Evolutionary conservation across 1,139 yeast species (phyloP).

Genomic region (Kluyveromyces sp.): DNA sequence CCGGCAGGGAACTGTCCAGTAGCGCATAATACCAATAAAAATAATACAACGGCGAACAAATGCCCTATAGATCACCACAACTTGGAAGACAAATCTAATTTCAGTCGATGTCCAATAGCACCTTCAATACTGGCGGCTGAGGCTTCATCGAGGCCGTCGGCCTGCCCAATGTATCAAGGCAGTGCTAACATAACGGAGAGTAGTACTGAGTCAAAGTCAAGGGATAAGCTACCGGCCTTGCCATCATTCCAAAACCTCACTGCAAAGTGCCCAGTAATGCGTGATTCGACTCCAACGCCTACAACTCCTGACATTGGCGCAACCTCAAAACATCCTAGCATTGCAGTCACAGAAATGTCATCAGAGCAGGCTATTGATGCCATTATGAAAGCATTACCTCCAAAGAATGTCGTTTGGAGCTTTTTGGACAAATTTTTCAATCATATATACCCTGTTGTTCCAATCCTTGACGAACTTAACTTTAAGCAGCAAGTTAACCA

Average conservation of each 20-base stretch:
- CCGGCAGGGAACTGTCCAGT: slow-evolving; percentile 8
- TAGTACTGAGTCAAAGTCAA: not conserved
- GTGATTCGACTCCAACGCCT: slow-evolving; percentile 13
- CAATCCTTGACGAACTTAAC: slow-evolving; percentile 42
- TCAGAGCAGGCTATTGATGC: slow-evolving; percentile 16
- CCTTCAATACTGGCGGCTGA: not conserved
- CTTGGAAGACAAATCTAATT: not conserved
- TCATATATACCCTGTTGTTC: slow-evolving; percentile 43
- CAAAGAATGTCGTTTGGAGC: slow-evolving; percentile 35
- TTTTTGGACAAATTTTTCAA: slow-evolving; percentile 39
- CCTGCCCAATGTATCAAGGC: not conserved
- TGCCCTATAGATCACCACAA: slow-evolving; percentile 1
- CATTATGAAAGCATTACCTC: slow-evolving; percentile 34
- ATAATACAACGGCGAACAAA: not conserved
- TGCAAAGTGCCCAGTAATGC: slow-evolving; percentile 22
- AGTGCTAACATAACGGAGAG: not conserved
- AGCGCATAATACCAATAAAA: slow-evolving; percentile 1
- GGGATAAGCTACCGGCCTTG: slow-evolving; percentile 5
- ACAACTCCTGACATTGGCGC: slow-evolving; percentile 5
- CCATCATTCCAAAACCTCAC: slow-evolving; percentile 20
- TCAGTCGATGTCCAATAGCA: not conserved
- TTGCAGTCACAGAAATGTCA: slow-evolving; percentile 7
- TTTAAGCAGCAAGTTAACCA: slow-evolving; percentile 29
- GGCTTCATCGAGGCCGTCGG: not conserved
- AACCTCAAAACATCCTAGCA: slow-evolving; percentile 3